phyloP scores from a whole-genome alignment of 1,284 basidiomycete genomes.

The Serendipita sp. region DNA sequence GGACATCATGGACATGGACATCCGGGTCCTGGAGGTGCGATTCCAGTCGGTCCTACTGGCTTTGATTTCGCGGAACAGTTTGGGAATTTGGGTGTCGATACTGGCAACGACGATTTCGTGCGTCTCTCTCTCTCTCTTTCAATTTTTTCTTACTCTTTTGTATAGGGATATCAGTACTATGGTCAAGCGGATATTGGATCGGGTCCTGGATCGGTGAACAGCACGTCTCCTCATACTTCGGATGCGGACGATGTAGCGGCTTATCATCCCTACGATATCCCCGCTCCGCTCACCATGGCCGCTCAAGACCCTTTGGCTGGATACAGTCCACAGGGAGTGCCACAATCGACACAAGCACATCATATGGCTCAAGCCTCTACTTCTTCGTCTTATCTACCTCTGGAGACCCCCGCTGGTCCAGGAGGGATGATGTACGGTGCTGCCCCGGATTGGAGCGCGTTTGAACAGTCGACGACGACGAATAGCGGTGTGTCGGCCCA shows the following conservation, averaged over 20 bases:
- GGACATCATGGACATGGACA: neutral
- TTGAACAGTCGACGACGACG: neutral
- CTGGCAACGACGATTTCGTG: neutral
- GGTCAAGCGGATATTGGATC: neutral
- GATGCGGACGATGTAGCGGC: neutral
- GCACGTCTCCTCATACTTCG: neutral
- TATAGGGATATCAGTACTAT: neutral
- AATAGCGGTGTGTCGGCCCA: neutral
- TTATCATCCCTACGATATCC: neutral
- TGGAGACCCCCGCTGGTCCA: neutral
- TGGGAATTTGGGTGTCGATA: neutral
- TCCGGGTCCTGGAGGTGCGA: neutral
- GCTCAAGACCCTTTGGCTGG: neutral
- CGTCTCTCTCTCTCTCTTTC: neutral
- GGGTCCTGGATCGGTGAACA: neutral
- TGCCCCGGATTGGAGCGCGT: neutral
- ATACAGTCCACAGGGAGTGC: neutral
- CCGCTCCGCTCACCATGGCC: neutral
- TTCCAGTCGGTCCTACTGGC: neutral
- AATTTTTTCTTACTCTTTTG: neutral
- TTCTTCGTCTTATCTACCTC: neutral
- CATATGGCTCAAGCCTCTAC: neutral
- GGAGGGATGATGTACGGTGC: neutral
- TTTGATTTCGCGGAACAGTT: slow-evolving; percentile 2
- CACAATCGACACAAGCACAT: neutral